Evolutionary conservation across 306 rosid species (phyloP), one percentile per base, ranked within the genome.

Genomic region (Adenanthera pavonina): DNA sequence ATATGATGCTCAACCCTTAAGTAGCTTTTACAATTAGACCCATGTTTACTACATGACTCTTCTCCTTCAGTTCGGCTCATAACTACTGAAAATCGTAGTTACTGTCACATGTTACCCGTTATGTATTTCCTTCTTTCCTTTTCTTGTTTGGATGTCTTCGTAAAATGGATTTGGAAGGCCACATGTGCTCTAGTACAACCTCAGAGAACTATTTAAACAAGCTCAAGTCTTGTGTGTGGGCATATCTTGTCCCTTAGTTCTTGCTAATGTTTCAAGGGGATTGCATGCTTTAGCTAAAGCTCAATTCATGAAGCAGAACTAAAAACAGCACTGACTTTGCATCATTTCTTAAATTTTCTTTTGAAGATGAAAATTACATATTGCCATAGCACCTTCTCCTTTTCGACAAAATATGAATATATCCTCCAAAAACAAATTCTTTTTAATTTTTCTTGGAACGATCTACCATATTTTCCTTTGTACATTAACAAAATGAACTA

Each of bases 251-350:
- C 41, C 47, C 47, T 36, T 46, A 14, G 44, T 78, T 72, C 53
- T 30, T 72, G 77, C 54, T 66, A 69, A 76, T 65, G 79, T 52
- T 78, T 78, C 56, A 51, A 56, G 20, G 3, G 38, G 62, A 36
- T 46, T 36, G 52, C 51, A 35, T 60, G 38, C 64, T 43, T 60
- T 72, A 43, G 60, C 48, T 36, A 78, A 74, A 15, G 38, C 30
- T 17, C 35, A 16, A 34, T 64, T 35, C 19, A 64, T 14, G 69
- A 7, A 35, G 56, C 38, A 66, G 75, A 77, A 47, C 69, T 65
- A 47, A 44, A 44, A 68, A 56, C 16, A 12, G 46, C 65, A 60
- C 25, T 72, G 51, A 20, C 43, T 68, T 19, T 19, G 65, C 43
- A 66, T 68, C 34, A 38, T 57, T 40, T 76, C 68, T 30, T 40